Percentiles rank a stretch among this genome's conserved stretches.
These are phyloP conservation scores for Chalaropsis ovoidea DNA, from an alignment of 2,329 filamentous ascomycete species.

Conservation along the genomic window DNA sequence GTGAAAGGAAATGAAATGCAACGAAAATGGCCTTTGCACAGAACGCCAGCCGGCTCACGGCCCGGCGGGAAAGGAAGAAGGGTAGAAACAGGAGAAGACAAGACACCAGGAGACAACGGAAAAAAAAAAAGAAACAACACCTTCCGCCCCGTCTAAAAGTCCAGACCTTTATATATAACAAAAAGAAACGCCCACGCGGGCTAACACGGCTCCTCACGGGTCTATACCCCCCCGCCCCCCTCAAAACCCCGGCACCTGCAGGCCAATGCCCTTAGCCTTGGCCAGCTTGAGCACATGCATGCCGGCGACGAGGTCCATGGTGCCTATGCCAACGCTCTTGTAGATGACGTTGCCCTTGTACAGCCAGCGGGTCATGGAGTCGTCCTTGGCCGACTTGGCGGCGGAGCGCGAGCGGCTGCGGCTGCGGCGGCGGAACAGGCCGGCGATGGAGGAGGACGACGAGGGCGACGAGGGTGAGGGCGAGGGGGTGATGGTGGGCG, in stretches of 20 bases:
- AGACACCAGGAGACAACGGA: conserved; percentile 23
- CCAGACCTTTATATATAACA: background rate
- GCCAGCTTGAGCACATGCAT: conserved; percentile 49
- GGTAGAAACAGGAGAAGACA: background rate
- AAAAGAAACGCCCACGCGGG: background rate
- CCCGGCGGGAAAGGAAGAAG: background rate
- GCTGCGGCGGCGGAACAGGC: conserved; percentile 26
- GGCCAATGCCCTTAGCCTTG: conserved; percentile 45
- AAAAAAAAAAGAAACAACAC: background rate
- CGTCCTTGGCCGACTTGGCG: conserved; percentile 38
- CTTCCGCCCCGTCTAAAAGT: background rate
- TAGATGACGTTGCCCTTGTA: conserved; percentile 56
- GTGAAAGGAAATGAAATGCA: no score
- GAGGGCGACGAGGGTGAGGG: background rate
- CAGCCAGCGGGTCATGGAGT: conserved; percentile 47
- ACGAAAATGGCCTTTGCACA: background rate
- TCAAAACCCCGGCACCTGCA: conserved; percentile 44
- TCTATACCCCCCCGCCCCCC: background rate
- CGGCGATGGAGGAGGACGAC: background rate
- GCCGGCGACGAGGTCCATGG: conserved; percentile 57
- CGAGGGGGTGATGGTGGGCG: no score
- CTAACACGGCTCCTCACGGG: no score
- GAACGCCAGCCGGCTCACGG: conserved; percentile 3
- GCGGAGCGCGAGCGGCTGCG: conserved; percentile 16
- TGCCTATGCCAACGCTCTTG: conserved; percentile 55